Percentiles rank a stretch among this genome's conserved stretches.
phyloP scores from a whole-genome alignment of 2,329 filamentous ascomycete genomes.

The Emericellopsis atlantica region DNA sequence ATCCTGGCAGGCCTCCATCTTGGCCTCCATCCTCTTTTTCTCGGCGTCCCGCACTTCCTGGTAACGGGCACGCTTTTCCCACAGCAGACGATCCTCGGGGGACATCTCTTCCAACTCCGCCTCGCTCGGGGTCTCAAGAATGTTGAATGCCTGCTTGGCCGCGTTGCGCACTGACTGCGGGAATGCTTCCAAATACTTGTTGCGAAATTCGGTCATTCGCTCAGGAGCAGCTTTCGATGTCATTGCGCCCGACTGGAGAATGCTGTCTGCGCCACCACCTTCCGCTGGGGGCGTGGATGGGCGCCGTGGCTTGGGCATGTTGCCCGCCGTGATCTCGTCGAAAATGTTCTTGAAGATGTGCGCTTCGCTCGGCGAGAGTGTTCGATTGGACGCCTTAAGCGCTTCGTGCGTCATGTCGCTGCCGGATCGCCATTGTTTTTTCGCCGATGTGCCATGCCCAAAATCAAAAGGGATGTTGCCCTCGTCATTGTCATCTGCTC shows the following conservation, averaged over 20 bases:
- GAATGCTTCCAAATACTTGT: conserved; percentile 22
- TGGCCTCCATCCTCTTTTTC: conserved; percentile 33
- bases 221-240: conserved; percentile 4
- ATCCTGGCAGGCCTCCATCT: conserved; percentile 41
- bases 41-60: conserved; percentile 30
- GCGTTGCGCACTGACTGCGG: conserved; percentile 24
- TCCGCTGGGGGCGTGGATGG: conserved; percentile 3
- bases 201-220: conserved; percentile 16
- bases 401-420: background rate
- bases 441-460: conserved; percentile 14
- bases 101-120: conserved; percentile 15
- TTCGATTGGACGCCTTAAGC: conserved; percentile 17
- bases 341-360: conserved; percentile 48
- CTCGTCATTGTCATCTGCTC: conserved; percentile 2
- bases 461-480: conserved; percentile 39
- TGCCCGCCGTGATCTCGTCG: conserved; percentile 24
- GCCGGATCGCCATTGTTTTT: conserved; percentile 5
- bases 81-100: conserved; percentile 15
- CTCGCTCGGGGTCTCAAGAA: conserved; percentile 18
- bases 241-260: background rate
- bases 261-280: background rate
- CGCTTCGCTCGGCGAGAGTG: conserved; percentile 45
- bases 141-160: conserved; percentile 23
- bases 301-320: conserved; percentile 11
- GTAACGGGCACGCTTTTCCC: conserved; percentile 19